Evolutionary conservation across 148 eudicot genomes (phyloP).

Genomic region (Talinum fruticosum): DNA sequence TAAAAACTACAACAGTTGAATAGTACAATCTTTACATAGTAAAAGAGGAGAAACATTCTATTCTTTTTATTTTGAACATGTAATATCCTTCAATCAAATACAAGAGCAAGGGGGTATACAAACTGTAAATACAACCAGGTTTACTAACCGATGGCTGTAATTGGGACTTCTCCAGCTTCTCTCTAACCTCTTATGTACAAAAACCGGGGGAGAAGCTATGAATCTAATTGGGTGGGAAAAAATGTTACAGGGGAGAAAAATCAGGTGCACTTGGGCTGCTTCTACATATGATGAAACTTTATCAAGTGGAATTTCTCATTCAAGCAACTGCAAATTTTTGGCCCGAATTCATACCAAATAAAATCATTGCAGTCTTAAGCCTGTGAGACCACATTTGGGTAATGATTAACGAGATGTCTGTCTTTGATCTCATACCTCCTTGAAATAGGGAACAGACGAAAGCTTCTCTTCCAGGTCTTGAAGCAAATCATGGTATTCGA

Average conservation of each 20-base stretch:
- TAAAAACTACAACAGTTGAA: not conserved
- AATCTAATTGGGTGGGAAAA: not conserved
- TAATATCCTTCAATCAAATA: constrained; percentile 13
- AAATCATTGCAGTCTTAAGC: constrained; percentile 9
- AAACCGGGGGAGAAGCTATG: constrained; percentile 10
- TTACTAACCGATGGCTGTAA: not conserved
- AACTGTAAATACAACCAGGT: constrained; percentile 16
- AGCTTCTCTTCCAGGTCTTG: constrained; percentile 58
- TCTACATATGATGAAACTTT: constrained; percentile 8
- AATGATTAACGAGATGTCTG: not conserved
- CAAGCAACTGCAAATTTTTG: not conserved
- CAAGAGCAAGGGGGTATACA: constrained; percentile 24
- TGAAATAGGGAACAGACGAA: constrained; percentile 25
- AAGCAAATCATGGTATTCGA: constrained; percentile 65
- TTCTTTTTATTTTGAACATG: not conserved
- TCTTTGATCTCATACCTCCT: constrained; percentile 21
- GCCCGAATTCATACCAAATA: not conserved
- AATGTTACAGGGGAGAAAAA: constrained; percentile 11
- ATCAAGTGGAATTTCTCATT: constrained; percentile 18
- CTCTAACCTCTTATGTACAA: constrained; percentile 32
- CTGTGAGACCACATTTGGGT: constrained; percentile 5
- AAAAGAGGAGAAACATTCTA: not conserved
- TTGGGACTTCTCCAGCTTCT: constrained; percentile 5
- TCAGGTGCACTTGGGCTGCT: constrained; percentile 10
- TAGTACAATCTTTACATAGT: no score